Percentiles rank a stretch among this genome's conserved stretches.
Conservation (phyloP, 371 early-diverging fungal genomes). For the Lichtheimia ramosa region DNA sequence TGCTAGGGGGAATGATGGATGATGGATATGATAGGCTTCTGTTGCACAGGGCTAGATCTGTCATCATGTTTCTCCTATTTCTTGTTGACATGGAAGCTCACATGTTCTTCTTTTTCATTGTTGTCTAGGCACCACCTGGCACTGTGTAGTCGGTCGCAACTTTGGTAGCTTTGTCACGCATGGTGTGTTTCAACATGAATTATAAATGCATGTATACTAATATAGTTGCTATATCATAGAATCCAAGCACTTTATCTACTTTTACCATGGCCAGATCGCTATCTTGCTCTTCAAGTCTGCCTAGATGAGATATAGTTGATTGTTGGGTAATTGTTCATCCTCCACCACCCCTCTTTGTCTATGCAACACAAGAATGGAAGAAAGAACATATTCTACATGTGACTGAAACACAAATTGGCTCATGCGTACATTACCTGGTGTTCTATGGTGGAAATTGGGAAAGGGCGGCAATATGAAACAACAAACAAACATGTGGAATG, state of each 20-base stretch:
- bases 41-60: background rate
- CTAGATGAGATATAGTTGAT: slow-evolving; percentile 35
- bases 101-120: background rate
- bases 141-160: slow-evolving; percentile 96
- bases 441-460: no score
- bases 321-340: background rate
- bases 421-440: no score
- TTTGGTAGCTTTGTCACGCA: slow-evolving; percentile 98
- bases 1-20: no score
- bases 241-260: slow-evolving; percentile 97
- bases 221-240: slow-evolving; percentile 43
- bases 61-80: background rate
- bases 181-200: slow-evolving; percentile 55
- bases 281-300: slow-evolving; percentile 94
- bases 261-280: slow-evolving; percentile 94
- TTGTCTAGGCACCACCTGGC: slow-evolving; percentile 86
- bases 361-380: background rate
- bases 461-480: slow-evolving; percentile 8
- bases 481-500: background rate
- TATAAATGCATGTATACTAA: background rate
- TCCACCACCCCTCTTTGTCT: background rate
- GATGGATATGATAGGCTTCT: no score
- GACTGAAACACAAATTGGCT: background rate
- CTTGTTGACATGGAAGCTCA: background rate
- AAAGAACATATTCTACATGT: slow-evolving; percentile 1